Base-by-base conservation (phyloP, 2,329 filamentous ascomycete genomes). In the Penicillium sp. region DNA sequence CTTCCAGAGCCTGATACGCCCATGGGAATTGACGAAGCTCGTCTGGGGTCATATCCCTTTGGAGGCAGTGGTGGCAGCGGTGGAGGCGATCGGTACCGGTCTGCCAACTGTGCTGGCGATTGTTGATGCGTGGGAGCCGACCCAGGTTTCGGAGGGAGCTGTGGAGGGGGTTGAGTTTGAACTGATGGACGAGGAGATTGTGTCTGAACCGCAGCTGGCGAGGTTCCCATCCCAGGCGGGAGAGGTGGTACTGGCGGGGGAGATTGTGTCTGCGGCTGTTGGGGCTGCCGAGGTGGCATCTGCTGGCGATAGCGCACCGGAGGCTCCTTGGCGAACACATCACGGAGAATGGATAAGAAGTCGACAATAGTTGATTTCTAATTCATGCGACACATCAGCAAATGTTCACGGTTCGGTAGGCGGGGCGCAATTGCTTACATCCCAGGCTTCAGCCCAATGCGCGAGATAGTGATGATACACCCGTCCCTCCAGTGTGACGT, bases 391-490 rank as follows among this genome's bases (percentile, higher is more conserved):
- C 37, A 22, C 18, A 54, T 53, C 48, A 49, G 23, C 11, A 6
- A 33, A 18, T 29, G 22, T 25, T n/a, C 15, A 26, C 22, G 15
- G 26, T 22, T 26, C 42, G 0, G 12, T 27, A 7, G 26, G 31
- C 9, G 46, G 20, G 15, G 9, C 26, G 25, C 9, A 29, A 35
- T 3, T 9, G 85, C 89, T 78, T 74, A 95, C 90, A 84, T 96
- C 90, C 89, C 90, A 94, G 65, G 89, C 93, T 62, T 90, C 86
- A 29, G 82, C 79, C 94, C 94, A 99, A 59, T 91, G 87, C 29
- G 91, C 90, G 45, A 99, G 79, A 72, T 97, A 99, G 35, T 94
- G 94, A 72, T 99, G 94, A 72, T 97, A 99, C 60, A 97, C 85
- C 71, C 90, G 88, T 25, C 94, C 94, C 68, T 97, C 93, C 5